Evolutionary conservation across 805 yeast species (phyloP).

Genomic region (Metschnikowia aberdeeniae): DNA sequence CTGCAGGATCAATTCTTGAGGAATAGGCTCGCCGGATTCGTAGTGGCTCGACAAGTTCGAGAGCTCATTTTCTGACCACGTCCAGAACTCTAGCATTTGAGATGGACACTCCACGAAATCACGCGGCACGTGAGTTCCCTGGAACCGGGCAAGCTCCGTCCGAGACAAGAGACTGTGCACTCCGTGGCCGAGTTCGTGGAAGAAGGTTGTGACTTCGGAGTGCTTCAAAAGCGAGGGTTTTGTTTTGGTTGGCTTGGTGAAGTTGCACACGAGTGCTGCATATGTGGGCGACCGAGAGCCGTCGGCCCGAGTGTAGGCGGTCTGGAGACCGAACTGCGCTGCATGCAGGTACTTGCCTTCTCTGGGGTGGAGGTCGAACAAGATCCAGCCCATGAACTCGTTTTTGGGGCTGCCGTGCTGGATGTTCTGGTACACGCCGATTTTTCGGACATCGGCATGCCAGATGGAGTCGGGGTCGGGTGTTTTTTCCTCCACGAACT

Average conservation of each 20-base stretch:
- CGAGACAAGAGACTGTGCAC: constrained; percentile 72
- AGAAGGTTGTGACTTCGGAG: constrained; percentile 74
- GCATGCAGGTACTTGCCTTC: constrained; percentile 88
- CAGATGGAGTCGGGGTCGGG: constrained; percentile 47
- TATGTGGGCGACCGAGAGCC: constrained; percentile 57
- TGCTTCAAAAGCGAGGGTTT: constrained; percentile 77
- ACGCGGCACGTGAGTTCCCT: constrained; percentile 74
- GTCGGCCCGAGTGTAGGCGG: constrained; percentile 51
- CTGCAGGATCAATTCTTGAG: constrained; percentile 30
- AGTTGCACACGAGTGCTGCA: constrained; percentile 79
- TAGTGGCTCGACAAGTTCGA: constrained; percentile 63
- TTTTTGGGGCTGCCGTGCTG: constrained; percentile 32
- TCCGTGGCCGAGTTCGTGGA: constrained; percentile 90
- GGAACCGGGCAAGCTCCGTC: constrained; percentile 62
- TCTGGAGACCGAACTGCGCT: constrained; percentile 68
- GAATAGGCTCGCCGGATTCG: constrained; percentile 52
- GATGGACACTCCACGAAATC: constrained; percentile 93
- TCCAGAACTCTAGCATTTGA: constrained; percentile 85
- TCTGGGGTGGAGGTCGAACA: constrained; percentile 80
- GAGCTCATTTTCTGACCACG: constrained; percentile 68
- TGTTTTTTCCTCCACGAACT: constrained; percentile 52
- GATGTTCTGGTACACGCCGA: constrained; percentile 65
- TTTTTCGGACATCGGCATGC: constrained; percentile 77
- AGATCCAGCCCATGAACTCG: constrained; percentile 69
- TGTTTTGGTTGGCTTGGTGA: constrained; percentile 64